Evolutionary conservation across 768 basidiomycete species (phyloP), one percentile per base, ranked within the genome.

Genomic region (Trametes elegans): DNA sequence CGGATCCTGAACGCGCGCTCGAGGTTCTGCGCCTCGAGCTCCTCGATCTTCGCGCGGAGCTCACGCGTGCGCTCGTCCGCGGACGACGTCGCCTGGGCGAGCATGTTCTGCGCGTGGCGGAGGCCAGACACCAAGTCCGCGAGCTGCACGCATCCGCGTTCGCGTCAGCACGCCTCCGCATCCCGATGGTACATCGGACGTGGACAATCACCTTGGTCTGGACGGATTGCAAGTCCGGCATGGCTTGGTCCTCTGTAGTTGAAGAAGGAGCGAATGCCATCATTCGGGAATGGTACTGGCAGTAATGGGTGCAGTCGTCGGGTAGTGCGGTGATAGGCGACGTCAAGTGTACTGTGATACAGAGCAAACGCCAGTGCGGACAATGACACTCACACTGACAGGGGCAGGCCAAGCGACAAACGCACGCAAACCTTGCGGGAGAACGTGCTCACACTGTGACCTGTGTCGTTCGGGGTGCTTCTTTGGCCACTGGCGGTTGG

Each of bases 21-120:
- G 11, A 51, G 58, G 41, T 62, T 65, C 35, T 63, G 60, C 13
- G 62, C 58, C 53, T 82, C 74, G 23, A 80, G 71, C 23, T 76
- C 73, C 10, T 68, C 61, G 13, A 72, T 64, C 28, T 74, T 73
- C 28, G 53, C 61, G 19, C 60, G 57, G 8, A 68, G 59, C 32
- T 55, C 61, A 41, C 60, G 41, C 38, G 60, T 58, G 11, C 63
- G 57, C 27, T 68, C 66, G 27, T 68, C 63, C n/a, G 64, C 27
- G 9, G 57, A 62, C 13, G 58, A 62, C n/a, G 61, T 35, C 34
- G 64, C 45, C 1, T 40, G 56, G 3, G 66, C 57, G 36, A 55
- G 56, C 40, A 69, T 71, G 60, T 71, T 71, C 27, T 71, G 69
- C n/a, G 74, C 28, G 21, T 38, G 44, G 0, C 35, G 28, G 13